These are phyloP conservation scores for Penicillium sp. DNA, from an alignment of 2,329 filamentous ascomycete species.

Conservation along the genomic window DNA sequence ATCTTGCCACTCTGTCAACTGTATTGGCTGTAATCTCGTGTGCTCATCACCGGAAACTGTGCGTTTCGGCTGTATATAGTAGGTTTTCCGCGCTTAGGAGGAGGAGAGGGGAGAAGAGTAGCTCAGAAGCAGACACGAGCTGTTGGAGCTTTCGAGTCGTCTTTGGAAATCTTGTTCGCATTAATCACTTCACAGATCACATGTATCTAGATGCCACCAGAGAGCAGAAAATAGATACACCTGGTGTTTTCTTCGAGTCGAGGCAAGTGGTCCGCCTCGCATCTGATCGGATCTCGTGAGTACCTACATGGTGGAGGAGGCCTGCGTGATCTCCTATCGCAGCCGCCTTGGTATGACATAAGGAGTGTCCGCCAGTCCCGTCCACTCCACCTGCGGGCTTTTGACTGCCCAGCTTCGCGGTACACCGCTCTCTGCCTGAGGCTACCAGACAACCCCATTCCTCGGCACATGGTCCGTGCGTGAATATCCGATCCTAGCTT, in stretches of 20 bases:
- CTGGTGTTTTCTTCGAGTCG: background rate
- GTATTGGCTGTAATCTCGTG: conserved; percentile 1
- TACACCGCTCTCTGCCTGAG: background rate
- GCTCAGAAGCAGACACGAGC: conserved; percentile 7
- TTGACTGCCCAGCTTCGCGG: background rate
- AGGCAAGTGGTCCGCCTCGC: conserved; percentile 1
- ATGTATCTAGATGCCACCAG: background rate
- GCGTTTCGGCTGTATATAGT: conserved; percentile 1
- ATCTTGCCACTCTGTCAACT: conserved; percentile 22
- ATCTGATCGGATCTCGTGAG: conserved; percentile 12
- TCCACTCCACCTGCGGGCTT: background rate
- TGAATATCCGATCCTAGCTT: too few species aligned
- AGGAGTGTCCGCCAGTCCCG: background rate
- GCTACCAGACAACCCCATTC: background rate
- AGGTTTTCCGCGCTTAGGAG: background rate
- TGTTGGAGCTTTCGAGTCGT: background rate
- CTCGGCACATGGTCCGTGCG: too few species aligned
- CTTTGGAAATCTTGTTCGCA: background rate
- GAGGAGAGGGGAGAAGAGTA: background rate
- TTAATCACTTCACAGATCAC: background rate
- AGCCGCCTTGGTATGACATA: conserved; percentile 15
- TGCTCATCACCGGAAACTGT: conserved; percentile 13
- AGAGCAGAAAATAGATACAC: background rate
- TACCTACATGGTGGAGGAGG: background rate
- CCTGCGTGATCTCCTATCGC: conserved; percentile 2